Percentiles rank a stretch among this genome's conserved stretches.
These are phyloP conservation scores for Penicillium taxi DNA, from an alignment of 495 filamentous ascomycete genomes.

Conservation along the genomic window DNA sequence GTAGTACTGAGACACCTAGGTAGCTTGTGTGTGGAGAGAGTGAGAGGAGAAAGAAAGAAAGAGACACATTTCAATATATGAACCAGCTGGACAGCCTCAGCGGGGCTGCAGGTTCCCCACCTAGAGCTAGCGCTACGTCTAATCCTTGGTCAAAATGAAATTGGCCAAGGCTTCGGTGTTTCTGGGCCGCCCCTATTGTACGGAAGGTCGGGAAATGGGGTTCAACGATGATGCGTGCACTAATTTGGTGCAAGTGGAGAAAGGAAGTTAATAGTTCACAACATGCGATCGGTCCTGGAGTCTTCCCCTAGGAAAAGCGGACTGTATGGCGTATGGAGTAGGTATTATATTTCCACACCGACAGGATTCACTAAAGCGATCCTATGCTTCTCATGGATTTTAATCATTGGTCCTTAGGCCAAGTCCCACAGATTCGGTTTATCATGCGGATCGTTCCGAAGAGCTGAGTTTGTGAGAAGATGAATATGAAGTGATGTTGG, in stretches of 20 bases:
- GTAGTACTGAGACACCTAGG: not conserved
- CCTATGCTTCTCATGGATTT: too few species aligned
- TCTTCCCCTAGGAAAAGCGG: too few species aligned
- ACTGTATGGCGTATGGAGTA: not conserved
- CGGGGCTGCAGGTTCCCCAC: slow-evolving; percentile 5
- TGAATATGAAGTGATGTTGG: too few species aligned
- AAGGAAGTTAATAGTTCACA: not conserved
- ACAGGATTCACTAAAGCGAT: slow-evolving; percentile 9
- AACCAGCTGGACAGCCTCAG: slow-evolving; percentile 1
- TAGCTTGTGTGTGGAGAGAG: not conserved
- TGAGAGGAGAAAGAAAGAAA: slow-evolving; percentile 1
- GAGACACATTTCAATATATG: not conserved
- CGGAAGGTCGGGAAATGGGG: not conserved
- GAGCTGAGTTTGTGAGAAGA: not conserved
- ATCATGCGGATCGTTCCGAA: slow-evolving; percentile 10
- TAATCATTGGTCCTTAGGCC: too few species aligned
- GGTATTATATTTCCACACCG: not conserved
- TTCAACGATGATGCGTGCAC: slow-evolving; percentile 10
- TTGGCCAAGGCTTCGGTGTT: not conserved
- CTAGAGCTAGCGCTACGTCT: not conserved
- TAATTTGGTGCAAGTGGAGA: slow-evolving; percentile 4
- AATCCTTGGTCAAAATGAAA: not conserved
- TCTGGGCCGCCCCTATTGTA: not conserved
- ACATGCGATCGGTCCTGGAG: slow-evolving; percentile 3
- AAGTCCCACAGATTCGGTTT: slow-evolving; percentile 2